A percentile compares a stretch with the other conserved stretches of the same genome.
Conservation (phyloP, 2,329 filamentous ascomycete genomes). For the Cytospora piceicola region DNA sequence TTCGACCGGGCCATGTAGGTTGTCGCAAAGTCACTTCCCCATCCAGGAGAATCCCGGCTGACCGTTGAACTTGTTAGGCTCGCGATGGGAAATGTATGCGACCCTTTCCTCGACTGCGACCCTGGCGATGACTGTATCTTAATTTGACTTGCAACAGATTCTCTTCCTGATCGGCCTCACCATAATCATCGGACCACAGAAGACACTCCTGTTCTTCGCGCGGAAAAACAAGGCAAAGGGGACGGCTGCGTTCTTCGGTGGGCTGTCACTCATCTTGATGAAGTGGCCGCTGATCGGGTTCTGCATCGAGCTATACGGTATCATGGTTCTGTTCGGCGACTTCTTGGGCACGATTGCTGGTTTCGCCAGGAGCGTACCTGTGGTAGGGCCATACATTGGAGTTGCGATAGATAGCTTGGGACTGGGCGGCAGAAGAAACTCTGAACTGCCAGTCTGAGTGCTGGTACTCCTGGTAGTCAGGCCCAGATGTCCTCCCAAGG, state of each 20-base stretch:
- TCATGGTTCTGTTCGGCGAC: conserved; percentile 92
- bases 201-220: conserved; percentile 93
- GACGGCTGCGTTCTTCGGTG: conserved; percentile 82
- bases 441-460: conserved; percentile 74
- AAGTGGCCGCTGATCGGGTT: conserved; percentile 94
- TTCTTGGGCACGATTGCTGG: conserved; percentile 91
- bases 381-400: conserved; percentile 86
- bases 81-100: conserved; percentile 90
- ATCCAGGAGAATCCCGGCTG: conserved; percentile 10
- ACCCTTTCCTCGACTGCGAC: conserved; percentile 25
- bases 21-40: conserved; percentile 14
- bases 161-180: conserved; percentile 97
- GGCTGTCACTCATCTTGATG: conserved; percentile 82
- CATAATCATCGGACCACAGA: conserved; percentile 89
- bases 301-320: conserved; percentile 87
- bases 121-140: conserved; percentile 9
- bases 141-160: conserved; percentile 61
- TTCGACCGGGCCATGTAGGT: conserved; percentile 94
- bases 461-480: neutral
- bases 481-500: neutral
- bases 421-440: conserved; percentile 67
- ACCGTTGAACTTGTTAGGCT: conserved; percentile 59
- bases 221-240: conserved; percentile 91
- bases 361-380: conserved; percentile 82
- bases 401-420: conserved; percentile 71